Conservation (phyloP, 805 yeast genomes). For the Schizosaccharomyces lindneri region DNA sequence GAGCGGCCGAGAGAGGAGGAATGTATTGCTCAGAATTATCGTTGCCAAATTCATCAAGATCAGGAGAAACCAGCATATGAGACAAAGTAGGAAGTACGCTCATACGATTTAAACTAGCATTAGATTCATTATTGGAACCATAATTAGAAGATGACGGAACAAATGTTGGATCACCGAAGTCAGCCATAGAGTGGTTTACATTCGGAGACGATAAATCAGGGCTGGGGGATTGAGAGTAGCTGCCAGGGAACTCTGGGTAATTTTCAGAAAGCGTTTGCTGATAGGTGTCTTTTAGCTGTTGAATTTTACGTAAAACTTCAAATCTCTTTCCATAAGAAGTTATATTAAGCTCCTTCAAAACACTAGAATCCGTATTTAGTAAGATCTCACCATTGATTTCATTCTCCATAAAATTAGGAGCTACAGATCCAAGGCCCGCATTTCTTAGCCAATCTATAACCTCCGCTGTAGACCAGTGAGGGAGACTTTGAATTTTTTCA, state of each 20-base stretch:
- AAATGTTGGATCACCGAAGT: not conserved
- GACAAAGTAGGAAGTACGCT: not conserved
- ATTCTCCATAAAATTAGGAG: slow-evolving; percentile 62
- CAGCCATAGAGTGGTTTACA: not conserved
- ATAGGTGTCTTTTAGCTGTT: slow-evolving; percentile 16
- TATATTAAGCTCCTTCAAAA: slow-evolving; percentile 77
- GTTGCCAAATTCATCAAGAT: not conserved
- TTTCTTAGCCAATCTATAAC: slow-evolving; percentile 54
- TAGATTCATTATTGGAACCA: not conserved
- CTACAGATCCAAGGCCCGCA: slow-evolving; percentile 43
- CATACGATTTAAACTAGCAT: not conserved
- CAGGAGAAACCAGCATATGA: not conserved
- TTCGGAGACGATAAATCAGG: not conserved
- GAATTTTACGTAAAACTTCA: slow-evolving; percentile 75
- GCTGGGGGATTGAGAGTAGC: not conserved
- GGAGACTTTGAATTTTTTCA: not conserved
- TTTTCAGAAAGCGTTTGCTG: not conserved
- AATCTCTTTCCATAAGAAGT: slow-evolving; percentile 85
- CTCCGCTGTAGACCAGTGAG: slow-evolving; percentile 60
- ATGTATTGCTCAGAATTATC: not conserved
- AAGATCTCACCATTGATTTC: slow-evolving; percentile 72
- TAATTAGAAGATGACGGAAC: not conserved
- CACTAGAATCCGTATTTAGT: slow-evolving; percentile 60
- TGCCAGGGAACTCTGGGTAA: not conserved
- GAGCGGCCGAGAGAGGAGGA: not conserved